Evolutionary conservation across 345 rosid species (phyloP).

Genomic region (Syzygium jambos): DNA sequence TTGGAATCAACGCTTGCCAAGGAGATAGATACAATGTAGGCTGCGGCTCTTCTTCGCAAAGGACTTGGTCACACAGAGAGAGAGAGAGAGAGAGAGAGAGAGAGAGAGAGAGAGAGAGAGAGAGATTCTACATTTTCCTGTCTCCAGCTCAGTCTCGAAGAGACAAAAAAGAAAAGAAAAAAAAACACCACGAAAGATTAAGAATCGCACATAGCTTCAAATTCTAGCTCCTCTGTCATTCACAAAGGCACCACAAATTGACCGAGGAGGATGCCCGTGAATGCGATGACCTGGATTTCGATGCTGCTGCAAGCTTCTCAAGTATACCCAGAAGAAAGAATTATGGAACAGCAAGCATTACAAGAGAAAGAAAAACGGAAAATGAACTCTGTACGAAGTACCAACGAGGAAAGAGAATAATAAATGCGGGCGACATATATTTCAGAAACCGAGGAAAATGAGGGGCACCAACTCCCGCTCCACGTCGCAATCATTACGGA

Average conservation of each 20-base stretch:
- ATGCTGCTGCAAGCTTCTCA: not conserved
- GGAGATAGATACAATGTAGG: not conserved
- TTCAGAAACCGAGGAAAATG: not conserved
- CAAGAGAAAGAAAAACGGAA: not conserved
- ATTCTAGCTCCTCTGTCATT: not conserved
- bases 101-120: not conserved
- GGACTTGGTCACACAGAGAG: not conserved
- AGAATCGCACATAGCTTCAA: not conserved
- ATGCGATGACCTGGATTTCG: not conserved
- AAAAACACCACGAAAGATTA: not conserved
- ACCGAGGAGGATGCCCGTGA: not conserved
- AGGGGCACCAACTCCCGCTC: not conserved
- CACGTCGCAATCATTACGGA: slow-evolving; percentile 12
- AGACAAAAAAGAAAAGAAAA: not conserved
- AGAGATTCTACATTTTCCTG: not conserved
- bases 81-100: not conserved
- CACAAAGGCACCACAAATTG: not conserved
- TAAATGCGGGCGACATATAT: not conserved
- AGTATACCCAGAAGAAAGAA: not conserved
- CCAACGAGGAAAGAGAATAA: not conserved
- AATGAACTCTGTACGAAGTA: not conserved
- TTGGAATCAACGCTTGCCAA: not conserved
- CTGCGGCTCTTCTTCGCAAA: not conserved
- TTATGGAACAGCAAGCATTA: not conserved
- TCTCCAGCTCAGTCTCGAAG: not conserved